Percentiles rank a stretch among this genome's conserved stretches.
phyloP scores from a whole-genome alignment of 2,329 filamentous ascomycete genomes.

The Aschersonia sp. region DNA sequence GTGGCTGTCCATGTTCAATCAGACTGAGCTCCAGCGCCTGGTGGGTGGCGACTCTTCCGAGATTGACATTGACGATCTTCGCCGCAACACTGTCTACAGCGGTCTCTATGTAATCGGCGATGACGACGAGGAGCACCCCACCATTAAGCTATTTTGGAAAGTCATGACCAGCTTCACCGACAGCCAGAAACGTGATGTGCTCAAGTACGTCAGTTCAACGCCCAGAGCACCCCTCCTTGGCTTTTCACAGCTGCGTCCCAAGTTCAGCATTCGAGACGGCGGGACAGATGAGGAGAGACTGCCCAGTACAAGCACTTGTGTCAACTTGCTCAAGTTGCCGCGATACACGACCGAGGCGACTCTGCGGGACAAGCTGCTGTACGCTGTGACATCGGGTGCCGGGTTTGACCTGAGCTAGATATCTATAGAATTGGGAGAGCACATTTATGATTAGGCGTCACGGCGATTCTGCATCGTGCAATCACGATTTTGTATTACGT shows the following conservation, averaged over 20 bases:
- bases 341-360: conserved; percentile 53
- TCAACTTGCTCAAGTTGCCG: conserved; percentile 87
- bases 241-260: conserved; percentile 71
- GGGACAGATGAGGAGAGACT: conserved; percentile 47
- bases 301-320: conserved; percentile 89
- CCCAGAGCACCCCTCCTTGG: conserved; percentile 80
- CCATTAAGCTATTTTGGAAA: conserved; percentile 78
- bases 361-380: conserved; percentile 69
- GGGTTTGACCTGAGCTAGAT: conserved; percentile 69
- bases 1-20: conserved; percentile 99
- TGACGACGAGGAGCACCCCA: conserved; percentile 73
- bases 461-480: no score
- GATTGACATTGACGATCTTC: conserved; percentile 77
- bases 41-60: conserved; percentile 76
- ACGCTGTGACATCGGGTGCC: conserved; percentile 78
- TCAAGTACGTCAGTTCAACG: conserved; percentile 93
- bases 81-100: conserved; percentile 71
- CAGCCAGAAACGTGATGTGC: conserved; percentile 63
- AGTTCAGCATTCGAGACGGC: conserved; percentile 80
- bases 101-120: conserved; percentile 84
- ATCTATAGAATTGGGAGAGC: no score
- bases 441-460: no score
- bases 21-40: conserved; percentile 82
- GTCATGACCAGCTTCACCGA: conserved; percentile 69
- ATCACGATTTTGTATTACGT: no score